Conservation (phyloP, 2,329 filamentous ascomycete genomes). For the Juglanconis sp. region DNA sequence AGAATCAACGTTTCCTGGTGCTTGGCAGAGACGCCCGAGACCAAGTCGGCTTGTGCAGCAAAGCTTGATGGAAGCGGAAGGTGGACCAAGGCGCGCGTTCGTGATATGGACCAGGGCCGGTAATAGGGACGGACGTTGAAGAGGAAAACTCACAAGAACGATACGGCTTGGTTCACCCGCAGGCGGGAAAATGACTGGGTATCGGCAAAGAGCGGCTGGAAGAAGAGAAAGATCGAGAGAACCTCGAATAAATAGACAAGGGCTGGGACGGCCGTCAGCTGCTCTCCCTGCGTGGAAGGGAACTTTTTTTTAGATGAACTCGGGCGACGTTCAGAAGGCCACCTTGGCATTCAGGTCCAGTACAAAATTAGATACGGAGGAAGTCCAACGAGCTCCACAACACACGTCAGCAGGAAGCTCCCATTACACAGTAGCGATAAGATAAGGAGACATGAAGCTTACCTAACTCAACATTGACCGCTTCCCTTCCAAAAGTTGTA, state of each 20-base stretch:
- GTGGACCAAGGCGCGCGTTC: slow-evolving; percentile 8
- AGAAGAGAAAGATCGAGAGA: not conserved
- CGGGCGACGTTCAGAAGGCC: not conserved
- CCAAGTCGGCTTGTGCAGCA: not conserved
- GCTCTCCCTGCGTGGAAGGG: not conserved
- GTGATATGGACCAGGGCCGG: not conserved
- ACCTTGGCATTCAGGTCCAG: not conserved
- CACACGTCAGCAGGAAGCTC: not conserved
- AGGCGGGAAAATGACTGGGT: not conserved
- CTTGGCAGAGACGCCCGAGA: not conserved
- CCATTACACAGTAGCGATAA: not conserved
- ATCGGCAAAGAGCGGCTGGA: not conserved
- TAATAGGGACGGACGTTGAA: not conserved
- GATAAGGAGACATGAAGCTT: no score
- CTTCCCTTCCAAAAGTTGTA: no score
- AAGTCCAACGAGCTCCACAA: not conserved
- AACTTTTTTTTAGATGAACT: not conserved
- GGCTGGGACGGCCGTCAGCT: slow-evolving; percentile 1
- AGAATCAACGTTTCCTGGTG: not conserved
- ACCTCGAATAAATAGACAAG: not conserved
- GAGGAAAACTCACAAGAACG: not conserved
- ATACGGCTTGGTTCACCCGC: not conserved
- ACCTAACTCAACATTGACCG: no score
- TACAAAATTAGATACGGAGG: no score
- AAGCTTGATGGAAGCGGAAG: slow-evolving; percentile 14